Percentiles rank a stretch among this genome's conserved stretches.
phyloP scores from a whole-genome alignment of 83 land plant genomes.

The Picea mariana region DNA sequence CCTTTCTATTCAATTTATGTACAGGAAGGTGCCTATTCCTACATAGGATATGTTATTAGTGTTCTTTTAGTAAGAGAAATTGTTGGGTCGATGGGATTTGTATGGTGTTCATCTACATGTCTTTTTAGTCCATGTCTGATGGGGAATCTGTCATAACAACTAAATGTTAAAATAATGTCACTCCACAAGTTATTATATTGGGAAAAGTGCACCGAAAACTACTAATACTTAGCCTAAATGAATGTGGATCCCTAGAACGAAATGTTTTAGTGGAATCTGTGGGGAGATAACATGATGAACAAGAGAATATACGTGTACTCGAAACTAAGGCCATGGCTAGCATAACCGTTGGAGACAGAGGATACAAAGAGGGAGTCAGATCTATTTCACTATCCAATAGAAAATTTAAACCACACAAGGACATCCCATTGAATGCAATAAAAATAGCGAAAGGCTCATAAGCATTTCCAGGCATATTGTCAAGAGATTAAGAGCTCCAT shows the following conservation, averaged over 20 bases:
- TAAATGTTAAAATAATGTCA: too few species aligned
- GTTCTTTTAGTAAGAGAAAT: too few species aligned
- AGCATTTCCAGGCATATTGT: too few species aligned
- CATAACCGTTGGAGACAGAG: neutral
- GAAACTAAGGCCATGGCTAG: constrained; percentile 3
- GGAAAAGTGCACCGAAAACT: neutral
- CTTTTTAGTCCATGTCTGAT: too few species aligned
- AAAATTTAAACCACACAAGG: constrained; percentile 9
- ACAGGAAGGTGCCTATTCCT: too few species aligned
- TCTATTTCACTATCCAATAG: too few species aligned
- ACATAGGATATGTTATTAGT: too few species aligned
- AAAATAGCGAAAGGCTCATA: neutral
- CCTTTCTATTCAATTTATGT: too few species aligned
- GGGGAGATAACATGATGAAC: neutral
- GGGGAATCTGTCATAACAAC: too few species aligned
- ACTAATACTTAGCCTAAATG: neutral
- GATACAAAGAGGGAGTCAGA: neutral
- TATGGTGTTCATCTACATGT: too few species aligned
- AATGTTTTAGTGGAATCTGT: neutral
- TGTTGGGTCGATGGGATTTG: too few species aligned
- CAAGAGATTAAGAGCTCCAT: too few species aligned
- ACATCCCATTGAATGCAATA: neutral
- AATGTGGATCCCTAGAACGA: neutral
- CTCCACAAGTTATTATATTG: neutral
- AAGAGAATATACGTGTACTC: neutral